These are phyloP conservation scores for Arthrobotrys sphaeroides DNA, from an alignment of 2,329 filamentous ascomycete species.

Conservation along the genomic window DNA sequence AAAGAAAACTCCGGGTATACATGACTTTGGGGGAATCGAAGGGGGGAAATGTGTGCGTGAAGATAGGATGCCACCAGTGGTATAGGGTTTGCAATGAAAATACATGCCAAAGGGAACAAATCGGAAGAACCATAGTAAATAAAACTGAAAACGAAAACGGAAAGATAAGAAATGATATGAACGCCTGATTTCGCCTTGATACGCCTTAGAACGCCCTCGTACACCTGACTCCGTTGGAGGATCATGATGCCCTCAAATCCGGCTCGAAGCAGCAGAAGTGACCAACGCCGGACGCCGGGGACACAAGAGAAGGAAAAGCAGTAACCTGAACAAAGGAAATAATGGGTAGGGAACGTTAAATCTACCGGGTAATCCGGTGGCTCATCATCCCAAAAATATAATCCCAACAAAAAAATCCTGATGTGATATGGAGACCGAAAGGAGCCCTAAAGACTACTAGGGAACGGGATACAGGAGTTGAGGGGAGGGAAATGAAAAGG, in stretches of 20 bases:
- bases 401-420: constrained; percentile 4
- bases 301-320: constrained; percentile 1
- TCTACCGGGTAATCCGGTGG: background rate
- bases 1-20: constrained; percentile 46
- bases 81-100: constrained; percentile 33
- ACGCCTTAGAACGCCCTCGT: constrained; percentile 34
- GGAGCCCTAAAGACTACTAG: constrained; percentile 9
- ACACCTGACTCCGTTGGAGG: constrained; percentile 39
- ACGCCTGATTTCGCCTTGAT: constrained; percentile 49
- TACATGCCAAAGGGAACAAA: constrained; percentile 32
- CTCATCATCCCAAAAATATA: constrained; percentile 6
- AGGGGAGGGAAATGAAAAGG: background rate
- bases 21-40: constrained; percentile 34
- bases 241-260: constrained; percentile 5
- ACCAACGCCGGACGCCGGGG: constrained; percentile 34
- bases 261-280: constrained; percentile 16
- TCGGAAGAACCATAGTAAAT: background rate
- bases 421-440: constrained; percentile 23
- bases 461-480: constrained; percentile 29
- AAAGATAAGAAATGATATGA: constrained; percentile 20
- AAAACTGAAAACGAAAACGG: background rate
- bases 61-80: constrained; percentile 33
- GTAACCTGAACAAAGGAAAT: constrained; percentile 45
- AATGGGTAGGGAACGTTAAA: constrained; percentile 27
- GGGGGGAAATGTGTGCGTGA: background rate